phyloP scores from a whole-genome alignment of 1,284 basidiomycete species.

The Sporisorium sorghi region DNA sequence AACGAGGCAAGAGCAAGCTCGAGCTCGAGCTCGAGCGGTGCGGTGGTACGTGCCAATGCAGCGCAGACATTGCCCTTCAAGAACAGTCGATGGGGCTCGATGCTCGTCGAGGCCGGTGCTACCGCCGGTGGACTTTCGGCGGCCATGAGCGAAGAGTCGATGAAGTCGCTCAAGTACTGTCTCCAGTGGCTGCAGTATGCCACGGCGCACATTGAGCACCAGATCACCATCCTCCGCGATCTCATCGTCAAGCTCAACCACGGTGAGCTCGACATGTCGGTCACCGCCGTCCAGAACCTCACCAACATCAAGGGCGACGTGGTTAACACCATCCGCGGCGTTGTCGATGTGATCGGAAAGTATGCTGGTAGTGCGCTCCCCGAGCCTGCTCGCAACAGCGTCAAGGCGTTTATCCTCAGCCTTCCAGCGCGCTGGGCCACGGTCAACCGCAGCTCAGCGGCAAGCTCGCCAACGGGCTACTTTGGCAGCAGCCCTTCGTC shows the following conservation, averaged over 20 bases:
- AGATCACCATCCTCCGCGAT: constrained; percentile 81
- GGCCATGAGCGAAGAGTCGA: constrained; percentile 88
- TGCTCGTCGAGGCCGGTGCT: constrained; percentile 84
- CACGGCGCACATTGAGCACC: constrained; percentile 85
- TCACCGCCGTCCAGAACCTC: constrained; percentile 70
- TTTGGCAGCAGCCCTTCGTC: constrained; percentile 60
- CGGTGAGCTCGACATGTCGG: constrained; percentile 57
- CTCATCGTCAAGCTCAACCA: constrained; percentile 65
- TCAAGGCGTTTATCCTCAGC: constrained; percentile 82
- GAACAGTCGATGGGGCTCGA: constrained; percentile 79
- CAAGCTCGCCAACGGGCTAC: constrained; percentile 34
- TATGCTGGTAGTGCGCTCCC: constrained; percentile 86
- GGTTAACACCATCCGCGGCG: constrained; percentile 85
- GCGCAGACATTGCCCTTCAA: constrained; percentile 64
- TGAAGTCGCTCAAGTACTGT: constrained; percentile 86
- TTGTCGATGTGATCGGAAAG: constrained; percentile 85
- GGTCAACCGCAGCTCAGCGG: constrained; percentile 53
- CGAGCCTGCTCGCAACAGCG: constrained; percentile 81
- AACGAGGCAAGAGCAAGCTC: constrained; percentile 17
- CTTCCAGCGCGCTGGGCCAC: constrained; percentile 83
- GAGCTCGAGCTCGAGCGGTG: constrained; percentile 9
- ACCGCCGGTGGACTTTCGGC: constrained; percentile 78
- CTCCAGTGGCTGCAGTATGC: constrained; percentile 89
- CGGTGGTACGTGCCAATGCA: constrained; percentile 63
- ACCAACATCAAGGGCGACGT: constrained; percentile 82